A percentile compares a stretch with the other conserved stretches of the same genome.
Evolutionary conservation across 2,329 filamentous ascomycete species (phyloP).

Genomic region (Ceratocystis albifundus): DNA sequence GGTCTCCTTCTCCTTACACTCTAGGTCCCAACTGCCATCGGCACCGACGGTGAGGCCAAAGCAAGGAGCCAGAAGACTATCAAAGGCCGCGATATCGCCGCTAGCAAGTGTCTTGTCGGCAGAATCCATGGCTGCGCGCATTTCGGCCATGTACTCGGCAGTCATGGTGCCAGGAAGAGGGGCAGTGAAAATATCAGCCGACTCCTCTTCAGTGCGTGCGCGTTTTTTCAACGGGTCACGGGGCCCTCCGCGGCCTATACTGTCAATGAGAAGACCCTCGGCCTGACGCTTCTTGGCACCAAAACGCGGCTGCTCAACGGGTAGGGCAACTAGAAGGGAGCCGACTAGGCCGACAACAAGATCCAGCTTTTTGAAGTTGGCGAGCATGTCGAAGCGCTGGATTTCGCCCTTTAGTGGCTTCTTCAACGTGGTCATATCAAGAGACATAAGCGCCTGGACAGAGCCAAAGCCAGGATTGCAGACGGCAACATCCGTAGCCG

Average conservation of each 20-base stretch:
- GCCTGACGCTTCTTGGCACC: conserved; percentile 43
- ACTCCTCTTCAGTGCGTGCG: background rate
- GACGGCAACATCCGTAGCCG: conserved; percentile 44
- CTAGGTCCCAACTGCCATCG: conserved; percentile 28
- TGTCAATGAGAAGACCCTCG: conserved; percentile 58
- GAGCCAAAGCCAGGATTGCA: conserved; percentile 60
- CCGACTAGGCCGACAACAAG: conserved; percentile 54
- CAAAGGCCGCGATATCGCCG: conserved; percentile 40
- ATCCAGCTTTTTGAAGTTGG: conserved; percentile 55
- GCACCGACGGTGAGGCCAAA: conserved; percentile 37
- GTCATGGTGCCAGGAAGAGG: conserved; percentile 41
- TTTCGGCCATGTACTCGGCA: conserved; percentile 39
- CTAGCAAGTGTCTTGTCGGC: conserved; percentile 40
- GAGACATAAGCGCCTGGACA: conserved; percentile 40
- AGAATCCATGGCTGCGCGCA: conserved; percentile 35
- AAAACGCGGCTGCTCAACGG: conserved; percentile 49
- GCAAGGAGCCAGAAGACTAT: conserved; percentile 39
- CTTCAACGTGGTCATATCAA: conserved; percentile 36
- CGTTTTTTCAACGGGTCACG: conserved; percentile 28
- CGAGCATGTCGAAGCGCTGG: conserved; percentile 38
- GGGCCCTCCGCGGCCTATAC: conserved; percentile 53
- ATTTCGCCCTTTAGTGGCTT: conserved; percentile 29
- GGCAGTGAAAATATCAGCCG: conserved; percentile 25
- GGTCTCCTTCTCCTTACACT: conserved; percentile 29
- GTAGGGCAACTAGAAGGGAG: conserved; percentile 54